A percentile compares a stretch with the other conserved stretches of the same genome.
Evolutionary conservation across 306 rosid species (phyloP).

Genomic region (Begonia loranthoides): DNA sequence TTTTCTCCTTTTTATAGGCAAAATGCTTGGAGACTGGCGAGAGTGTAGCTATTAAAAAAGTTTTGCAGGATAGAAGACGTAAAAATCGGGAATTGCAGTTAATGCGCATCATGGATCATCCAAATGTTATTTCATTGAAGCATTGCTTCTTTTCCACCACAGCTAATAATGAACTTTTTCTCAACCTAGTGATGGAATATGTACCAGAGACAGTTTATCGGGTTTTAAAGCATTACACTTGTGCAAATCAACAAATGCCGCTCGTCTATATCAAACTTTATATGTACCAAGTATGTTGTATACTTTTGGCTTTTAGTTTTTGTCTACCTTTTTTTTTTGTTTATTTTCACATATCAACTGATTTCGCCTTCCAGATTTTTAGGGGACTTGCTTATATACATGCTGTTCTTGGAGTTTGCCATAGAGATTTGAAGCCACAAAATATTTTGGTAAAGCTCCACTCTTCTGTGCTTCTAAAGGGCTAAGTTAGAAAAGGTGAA

Average conservation of each 20-base stretch:
- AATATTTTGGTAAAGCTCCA: conserved; percentile 65
- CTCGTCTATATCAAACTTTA: conserved; percentile 80
- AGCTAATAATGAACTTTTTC: conserved; percentile 77
- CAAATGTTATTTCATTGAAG: conserved; percentile 78
- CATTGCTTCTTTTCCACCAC: conserved; percentile 97
- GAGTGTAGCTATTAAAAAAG: conserved; percentile 87
- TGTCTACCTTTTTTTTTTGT: not conserved
- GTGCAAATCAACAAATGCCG: conserved; percentile 79
- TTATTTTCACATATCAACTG: conserved; percentile 10
- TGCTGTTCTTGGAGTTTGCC: conserved; percentile 85
- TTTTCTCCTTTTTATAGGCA: conserved; percentile 36
- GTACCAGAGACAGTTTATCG: conserved; percentile 85
- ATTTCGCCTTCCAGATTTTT: conserved; percentile 45
- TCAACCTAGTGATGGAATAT: conserved; percentile 96
- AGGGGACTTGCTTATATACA: conserved; percentile 91
- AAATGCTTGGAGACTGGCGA: conserved; percentile 95
- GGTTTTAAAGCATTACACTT: conserved; percentile 69
- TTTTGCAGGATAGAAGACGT: conserved; percentile 79
- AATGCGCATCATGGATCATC: conserved; percentile 97
- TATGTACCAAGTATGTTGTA: conserved; percentile 63
- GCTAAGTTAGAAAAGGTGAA: not conserved
- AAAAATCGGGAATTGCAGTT: conserved; percentile 88
- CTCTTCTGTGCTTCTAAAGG: conserved; percentile 8
- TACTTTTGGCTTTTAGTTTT: conserved; percentile 7
- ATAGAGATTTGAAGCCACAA: conserved; percentile 93